Conservation (phyloP, 179 eudicot genomes). For the Vitellaria paradoxa region DNA sequence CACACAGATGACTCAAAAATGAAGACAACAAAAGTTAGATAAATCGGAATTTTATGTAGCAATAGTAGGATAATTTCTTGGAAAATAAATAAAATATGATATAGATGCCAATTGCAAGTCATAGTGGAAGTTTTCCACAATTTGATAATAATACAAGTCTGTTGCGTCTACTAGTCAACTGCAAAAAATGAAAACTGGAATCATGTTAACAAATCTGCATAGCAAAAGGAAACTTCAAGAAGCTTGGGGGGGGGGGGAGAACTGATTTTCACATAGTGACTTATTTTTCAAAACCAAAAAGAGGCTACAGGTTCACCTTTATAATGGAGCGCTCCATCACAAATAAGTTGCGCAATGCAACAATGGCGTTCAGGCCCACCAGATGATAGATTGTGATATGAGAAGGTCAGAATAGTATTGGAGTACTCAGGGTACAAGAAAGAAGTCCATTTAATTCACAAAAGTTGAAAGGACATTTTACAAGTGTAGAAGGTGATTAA, state of each 20-base stretch:
- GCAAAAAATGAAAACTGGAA: not conserved
- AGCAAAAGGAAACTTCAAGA: not conserved
- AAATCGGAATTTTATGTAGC: not conserved
- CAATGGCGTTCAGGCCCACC: not conserved
- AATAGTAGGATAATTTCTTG: not conserved
- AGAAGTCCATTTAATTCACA: not conserved
- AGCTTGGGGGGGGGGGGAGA: too few species aligned
- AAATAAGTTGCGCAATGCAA: too few species aligned
- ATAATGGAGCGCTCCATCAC: not conserved
- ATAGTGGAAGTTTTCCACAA: not conserved
- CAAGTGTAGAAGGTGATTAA: too few species aligned
- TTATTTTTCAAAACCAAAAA: too few species aligned
- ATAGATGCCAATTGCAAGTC: not conserved
- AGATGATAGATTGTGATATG: not conserved
- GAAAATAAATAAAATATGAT: not conserved
- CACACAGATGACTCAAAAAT: not conserved
- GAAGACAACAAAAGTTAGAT: not conserved
- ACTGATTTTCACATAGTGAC: too few species aligned
- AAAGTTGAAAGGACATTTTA: too few species aligned
- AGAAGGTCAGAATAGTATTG: not conserved
- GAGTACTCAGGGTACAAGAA: not conserved
- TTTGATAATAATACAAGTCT: not conserved
- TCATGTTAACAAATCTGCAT: not conserved
- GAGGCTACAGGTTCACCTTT: not conserved
- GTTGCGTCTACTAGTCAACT: not conserved